phyloP scores from a whole-genome alignment of 169 alveolate genomes.

The Cryptosporidium parvum region DNA sequence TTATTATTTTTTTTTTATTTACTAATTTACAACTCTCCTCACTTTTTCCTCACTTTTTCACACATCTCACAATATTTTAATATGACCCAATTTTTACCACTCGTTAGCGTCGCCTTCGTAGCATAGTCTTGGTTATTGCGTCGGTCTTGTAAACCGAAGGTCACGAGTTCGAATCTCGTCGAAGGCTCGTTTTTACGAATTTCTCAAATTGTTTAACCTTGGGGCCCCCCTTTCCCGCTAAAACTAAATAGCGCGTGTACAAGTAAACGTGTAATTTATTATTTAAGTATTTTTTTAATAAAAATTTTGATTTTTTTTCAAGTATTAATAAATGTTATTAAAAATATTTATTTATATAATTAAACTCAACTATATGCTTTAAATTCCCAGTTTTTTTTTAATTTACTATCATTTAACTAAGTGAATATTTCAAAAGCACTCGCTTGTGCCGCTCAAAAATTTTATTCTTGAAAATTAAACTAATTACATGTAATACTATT shows the following conservation, averaged over 20 bases:
- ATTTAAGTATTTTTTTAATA: no score
- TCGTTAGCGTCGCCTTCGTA: conserved; percentile 50
- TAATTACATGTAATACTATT: not conserved
- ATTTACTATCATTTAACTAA: no score
- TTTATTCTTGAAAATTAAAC: no score
- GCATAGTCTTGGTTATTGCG: conserved; percentile 78
- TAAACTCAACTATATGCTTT: no score
- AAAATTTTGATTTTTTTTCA: no score
- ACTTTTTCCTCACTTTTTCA: not conserved
- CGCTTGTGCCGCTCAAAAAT: not conserved
- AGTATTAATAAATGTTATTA: no score
- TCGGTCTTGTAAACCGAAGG: conserved; percentile 79
- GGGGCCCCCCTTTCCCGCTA: no score
- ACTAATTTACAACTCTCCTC: not conserved
- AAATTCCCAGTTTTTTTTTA: no score
- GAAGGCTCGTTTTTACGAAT: conserved; percentile 41
- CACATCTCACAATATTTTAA: conserved; percentile 15
- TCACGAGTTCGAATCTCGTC: conserved; percentile 79
- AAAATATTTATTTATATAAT: no score
- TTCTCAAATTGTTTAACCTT: not conserved
- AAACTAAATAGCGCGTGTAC: no score
- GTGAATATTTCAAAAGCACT: no score
- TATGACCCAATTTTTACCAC: conserved; percentile 25
- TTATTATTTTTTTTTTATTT: not conserved
- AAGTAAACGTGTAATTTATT: no score